Evolutionary conservation across 2,329 filamentous ascomycete species (phyloP), one percentile per base, ranked within the genome.

Genomic region (Epichloe glyceriae): DNA sequence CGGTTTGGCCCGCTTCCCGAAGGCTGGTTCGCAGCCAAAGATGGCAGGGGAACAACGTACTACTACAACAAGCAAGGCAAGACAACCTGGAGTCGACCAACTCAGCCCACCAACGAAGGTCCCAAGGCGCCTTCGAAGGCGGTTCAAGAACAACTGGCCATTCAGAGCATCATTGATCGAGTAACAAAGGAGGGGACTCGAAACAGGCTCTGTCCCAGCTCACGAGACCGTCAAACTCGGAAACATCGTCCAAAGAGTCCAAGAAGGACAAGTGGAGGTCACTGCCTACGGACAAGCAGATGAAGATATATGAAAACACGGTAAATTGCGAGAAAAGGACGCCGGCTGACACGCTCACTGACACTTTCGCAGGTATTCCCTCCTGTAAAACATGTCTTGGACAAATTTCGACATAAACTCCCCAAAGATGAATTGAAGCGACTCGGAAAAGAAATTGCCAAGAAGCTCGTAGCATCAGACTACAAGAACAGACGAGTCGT

Each of bases 291-390:
- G 90, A 96, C 57, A 96, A 96, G 69, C 88, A 93, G 68, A 94
- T 89, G 79, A 95, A 88, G 71, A 75, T 95, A 2, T 97, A 96
- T 61, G 90, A 96, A 66, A 90, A 90, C 62, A 95, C 89, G 48
- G 88, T 94, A 75, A 66, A 86, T 38, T 26, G n/a, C 17, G 41
- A 6, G 30, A 11, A 17, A 7, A 46, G 19, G 2, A 4, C 8
- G 8, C 26, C 26, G 26, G 26, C 26, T 8, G 17, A 12, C n/a
- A 12, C 19, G 40, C 19, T 26, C 19, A 42, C 40, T 42, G 20
- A 20, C 19, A 11, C 11, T 26, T 17, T 39, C 17, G 8, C 57
- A 93, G 88, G 74, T 96, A 6, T 87, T 85, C 62, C 88, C 88
- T 5, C 82, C 88, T 51, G 83, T 97, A 58, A 91, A 89, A 65